phyloP scores from a whole-genome alignment of 2,329 filamentous ascomycete species.

The Phyllosticta ampelicida region DNA sequence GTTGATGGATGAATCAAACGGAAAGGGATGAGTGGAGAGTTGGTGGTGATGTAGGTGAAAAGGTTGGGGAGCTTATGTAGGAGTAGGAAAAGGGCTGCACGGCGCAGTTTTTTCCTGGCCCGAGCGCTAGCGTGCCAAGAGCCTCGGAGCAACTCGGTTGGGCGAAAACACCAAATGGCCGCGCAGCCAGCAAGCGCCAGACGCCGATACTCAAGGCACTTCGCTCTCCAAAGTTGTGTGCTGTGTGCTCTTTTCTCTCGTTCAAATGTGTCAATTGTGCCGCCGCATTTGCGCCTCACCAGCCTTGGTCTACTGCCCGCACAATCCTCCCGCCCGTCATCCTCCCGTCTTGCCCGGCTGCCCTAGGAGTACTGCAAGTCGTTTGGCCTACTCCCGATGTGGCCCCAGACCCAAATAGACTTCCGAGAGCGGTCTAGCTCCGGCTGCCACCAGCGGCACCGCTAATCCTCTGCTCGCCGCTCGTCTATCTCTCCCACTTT shows the following conservation, averaged over 20 bases:
- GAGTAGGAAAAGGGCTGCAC: conserved; percentile 4
- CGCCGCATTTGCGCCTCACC: not conserved
- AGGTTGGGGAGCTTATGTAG: not conserved
- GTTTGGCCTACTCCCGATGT: not conserved
- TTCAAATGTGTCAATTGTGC: not conserved
- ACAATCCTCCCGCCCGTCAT: not conserved
- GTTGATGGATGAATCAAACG: conserved; percentile 29
- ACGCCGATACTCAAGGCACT: not conserved
- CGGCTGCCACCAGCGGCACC: not conserved
- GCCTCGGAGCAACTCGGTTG: not conserved
- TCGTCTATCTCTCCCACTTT: not conserved
- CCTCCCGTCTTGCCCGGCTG: not conserved
- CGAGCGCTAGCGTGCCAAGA: not conserved
- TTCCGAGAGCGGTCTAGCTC: not conserved
- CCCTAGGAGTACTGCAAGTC: no score
- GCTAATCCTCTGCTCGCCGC: not conserved
- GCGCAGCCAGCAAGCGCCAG: not conserved
- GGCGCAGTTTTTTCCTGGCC: conserved; percentile 3
- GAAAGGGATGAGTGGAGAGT: conserved; percentile 22
- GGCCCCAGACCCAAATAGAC: not conserved
- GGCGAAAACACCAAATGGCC: not conserved
- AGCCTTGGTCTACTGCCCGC: not conserved
- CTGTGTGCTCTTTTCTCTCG: no score
- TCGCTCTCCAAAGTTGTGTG: no score
- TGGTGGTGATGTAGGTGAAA: not conserved